Base-by-base conservation (phyloP, 306 rosid genomes). In the Malus fusca region DNA sequence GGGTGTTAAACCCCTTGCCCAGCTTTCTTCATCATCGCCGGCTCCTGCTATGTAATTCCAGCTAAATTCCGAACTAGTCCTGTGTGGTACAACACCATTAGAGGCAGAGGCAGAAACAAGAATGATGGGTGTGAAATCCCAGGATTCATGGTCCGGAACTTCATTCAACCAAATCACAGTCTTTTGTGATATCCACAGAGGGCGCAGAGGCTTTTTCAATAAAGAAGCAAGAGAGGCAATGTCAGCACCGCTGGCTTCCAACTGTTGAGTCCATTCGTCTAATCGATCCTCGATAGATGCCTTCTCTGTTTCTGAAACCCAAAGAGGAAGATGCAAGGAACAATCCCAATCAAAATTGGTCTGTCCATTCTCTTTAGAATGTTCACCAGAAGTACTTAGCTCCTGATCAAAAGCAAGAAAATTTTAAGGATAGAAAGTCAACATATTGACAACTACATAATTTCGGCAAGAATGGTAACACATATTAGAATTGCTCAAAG, bases 11-110 rank as follows among this genome's bases (percentile, higher is more conserved):
- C 98, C 90, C 81, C 91, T 86, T 6, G 98, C 92, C 96, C 97
- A 94, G 73, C 93, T 91, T 87, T 94, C 98, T 86, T 94, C 98
- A 42, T 94, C 97, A 25, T 94, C 97, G 74, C 97, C 97, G 0
- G 98, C 97, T 61, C 98, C 97, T 0, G 97, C 82, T 66, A 92
- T 92, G 74, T 94, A 94, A 78, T 86, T 94, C 98, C 98, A 94
- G 82, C 98, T 94, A 82, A 87, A 90, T 82, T 90, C 92, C 5
- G 96, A 88, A 74, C 87, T 84, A 61, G 90, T 88, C 74, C 86
- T 84, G 9, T 79, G 86, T 71, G 88, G 96, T 77, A 83, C 77
- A 21, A 75, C 46, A 3, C 86, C 90, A 2, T 76, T 58, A 1
- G 95, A 67, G 21, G 85, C 79, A 43, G 98, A 94, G 6, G 98